phyloP scores from a whole-genome alignment of 2,329 filamentous ascomycete genomes.

The Ophiostoma sp. region DNA sequence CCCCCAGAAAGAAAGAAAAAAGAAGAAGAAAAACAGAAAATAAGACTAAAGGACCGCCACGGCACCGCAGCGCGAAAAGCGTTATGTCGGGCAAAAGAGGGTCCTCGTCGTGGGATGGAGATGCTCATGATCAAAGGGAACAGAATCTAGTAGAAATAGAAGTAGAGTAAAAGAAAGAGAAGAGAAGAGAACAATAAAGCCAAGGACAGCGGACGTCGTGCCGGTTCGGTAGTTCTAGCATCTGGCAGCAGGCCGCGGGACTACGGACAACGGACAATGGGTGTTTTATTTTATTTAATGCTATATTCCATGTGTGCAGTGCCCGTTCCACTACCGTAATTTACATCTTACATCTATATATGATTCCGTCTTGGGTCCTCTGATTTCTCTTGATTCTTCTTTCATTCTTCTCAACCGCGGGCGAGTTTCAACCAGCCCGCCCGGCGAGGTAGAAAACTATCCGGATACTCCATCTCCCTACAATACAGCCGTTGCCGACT shows the following conservation, averaged over 20 bases:
- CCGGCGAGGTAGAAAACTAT: not conserved
- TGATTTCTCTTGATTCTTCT: not conserved
- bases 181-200: not conserved
- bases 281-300: not conserved
- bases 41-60: not conserved
- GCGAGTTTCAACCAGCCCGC: constrained; percentile 1
- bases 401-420: not conserved
- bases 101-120: not conserved
- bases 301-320: not conserved
- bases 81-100: not conserved
- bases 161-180: not conserved
- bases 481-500: not conserved
- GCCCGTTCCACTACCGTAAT: not conserved
- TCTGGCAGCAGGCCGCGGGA: not conserved
- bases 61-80: not conserved
- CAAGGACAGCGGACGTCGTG: not conserved
- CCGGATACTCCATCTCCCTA: not conserved
- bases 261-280: not conserved
- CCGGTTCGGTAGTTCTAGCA: not conserved
- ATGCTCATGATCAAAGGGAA: not conserved
- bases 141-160: not conserved
- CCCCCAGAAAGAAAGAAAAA: not conserved
- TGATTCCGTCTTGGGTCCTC: not conserved
- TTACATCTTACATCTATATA: not conserved
- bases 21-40: not conserved